phyloP scores from a whole-genome alignment of 225 moss, liverwort and hornwort genomes.

The Antitrichia curtipendula region DNA sequence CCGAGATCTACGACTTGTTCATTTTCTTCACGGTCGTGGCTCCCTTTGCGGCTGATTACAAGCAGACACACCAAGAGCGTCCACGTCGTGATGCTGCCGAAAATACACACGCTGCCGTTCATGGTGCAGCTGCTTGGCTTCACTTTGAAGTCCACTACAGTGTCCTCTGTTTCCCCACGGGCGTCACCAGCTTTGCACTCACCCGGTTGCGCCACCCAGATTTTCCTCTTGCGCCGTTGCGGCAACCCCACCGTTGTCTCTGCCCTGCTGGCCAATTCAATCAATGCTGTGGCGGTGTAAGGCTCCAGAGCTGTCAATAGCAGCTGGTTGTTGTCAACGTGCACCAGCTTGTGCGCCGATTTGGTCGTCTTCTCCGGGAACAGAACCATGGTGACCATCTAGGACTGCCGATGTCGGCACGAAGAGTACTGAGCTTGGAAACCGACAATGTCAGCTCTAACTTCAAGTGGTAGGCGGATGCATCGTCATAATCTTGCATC shows the following conservation, averaged over 20 bases:
- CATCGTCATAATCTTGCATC: not conserved
- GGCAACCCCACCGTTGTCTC: not conserved
- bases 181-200: not conserved
- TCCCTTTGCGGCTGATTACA: not conserved
- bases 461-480: not conserved
- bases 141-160: not conserved
- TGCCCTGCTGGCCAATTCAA: not conserved
- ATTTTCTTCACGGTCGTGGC: not conserved
- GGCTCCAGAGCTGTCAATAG: not conserved
- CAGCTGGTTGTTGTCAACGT: not conserved
- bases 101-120: not conserved
- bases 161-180: not conserved
- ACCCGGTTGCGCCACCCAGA: not conserved
- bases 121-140: not conserved
- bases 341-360: not conserved
- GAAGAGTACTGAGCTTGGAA: not conserved
- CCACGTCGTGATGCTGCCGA: slow-evolving; percentile 6
- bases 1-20: not conserved
- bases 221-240: not conserved
- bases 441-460: not conserved
- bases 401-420: not conserved
- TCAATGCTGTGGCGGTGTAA: not conserved
- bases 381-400: slow-evolving; percentile 21
- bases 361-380: not conserved
- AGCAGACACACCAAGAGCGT: slow-evolving; percentile 17